phyloP scores from a whole-genome alignment of 805 yeast species.

The Yamadazyma olivae region DNA sequence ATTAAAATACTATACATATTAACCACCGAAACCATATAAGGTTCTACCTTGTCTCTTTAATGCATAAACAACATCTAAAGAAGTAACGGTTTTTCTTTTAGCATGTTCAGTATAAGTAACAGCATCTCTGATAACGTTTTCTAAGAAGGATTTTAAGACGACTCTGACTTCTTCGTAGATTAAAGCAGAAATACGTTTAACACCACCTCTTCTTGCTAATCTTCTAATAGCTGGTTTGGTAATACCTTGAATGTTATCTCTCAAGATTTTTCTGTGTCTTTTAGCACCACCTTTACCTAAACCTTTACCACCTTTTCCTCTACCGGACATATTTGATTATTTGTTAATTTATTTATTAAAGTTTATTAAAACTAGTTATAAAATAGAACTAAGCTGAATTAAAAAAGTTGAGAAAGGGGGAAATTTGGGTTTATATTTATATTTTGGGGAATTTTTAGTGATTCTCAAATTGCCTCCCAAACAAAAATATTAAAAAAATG shows the following conservation, averaged over 20 bases:
- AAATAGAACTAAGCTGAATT: neutral
- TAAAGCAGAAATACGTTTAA: slow-evolving; percentile 98
- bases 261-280: slow-evolving; percentile 99
- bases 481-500: too few relatives aligned
- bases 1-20: slow-evolving; percentile 24
- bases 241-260: slow-evolving; percentile 99
- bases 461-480: too few relatives aligned
- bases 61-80: slow-evolving; percentile 97
- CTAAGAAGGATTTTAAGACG: slow-evolving; percentile 92
- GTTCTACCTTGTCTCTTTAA: slow-evolving; percentile 99
- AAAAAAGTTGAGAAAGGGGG: too few relatives aligned
- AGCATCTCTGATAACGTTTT: slow-evolving; percentile 97
- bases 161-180: slow-evolving; percentile 99
- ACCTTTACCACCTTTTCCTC: slow-evolving; percentile 99
- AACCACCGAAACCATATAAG: slow-evolving; percentile 99
- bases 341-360: slow-evolving; percentile 1
- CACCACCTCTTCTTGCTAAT: slow-evolving; percentile 99
- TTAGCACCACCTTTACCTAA: slow-evolving; percentile 99
- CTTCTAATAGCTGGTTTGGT: slow-evolving; percentile 99
- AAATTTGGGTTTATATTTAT: too few relatives aligned
- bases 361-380: neutral
- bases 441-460: too few relatives aligned
- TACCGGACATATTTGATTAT: slow-evolving; percentile 75
- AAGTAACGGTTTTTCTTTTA: slow-evolving; percentile 99
- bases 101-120: slow-evolving; percentile 99